A percentile compares a stretch with the other conserved stretches of the same genome.
These are phyloP conservation scores for Ehretia macrophylla DNA, from an alignment of 257 asterid genomes.

Conservation along the genomic window DNA sequence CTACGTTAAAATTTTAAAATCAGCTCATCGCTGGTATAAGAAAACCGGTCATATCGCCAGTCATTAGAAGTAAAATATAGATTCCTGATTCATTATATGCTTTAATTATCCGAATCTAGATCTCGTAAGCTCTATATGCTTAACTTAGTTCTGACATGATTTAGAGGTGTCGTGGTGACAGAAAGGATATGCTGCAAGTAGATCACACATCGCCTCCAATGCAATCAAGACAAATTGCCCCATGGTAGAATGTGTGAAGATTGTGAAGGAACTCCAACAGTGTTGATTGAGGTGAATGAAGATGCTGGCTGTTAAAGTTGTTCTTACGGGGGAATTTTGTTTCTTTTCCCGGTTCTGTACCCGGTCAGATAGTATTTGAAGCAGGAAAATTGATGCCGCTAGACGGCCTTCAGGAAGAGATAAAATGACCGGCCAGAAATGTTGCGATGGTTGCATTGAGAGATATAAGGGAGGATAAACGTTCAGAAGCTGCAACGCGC, in stretches of 20 bases:
- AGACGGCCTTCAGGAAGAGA: too few relatives aligned
- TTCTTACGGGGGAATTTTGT: too few relatives aligned
- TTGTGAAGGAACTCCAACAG: conserved; percentile 51
- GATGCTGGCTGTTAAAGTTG: too few relatives aligned
- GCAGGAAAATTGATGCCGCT: too few relatives aligned
- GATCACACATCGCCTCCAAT: conserved; percentile 69
- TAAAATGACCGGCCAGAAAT: too few relatives aligned
- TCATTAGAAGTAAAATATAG: background rate
- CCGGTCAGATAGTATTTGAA: too few relatives aligned
- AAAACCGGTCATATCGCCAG: too few relatives aligned
- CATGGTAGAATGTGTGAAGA: conserved; percentile 64
- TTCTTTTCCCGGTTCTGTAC: too few relatives aligned
- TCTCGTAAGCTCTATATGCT: background rate
- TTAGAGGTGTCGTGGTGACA: conserved; percentile 17
- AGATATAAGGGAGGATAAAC: too few relatives aligned
- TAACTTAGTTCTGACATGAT: background rate
- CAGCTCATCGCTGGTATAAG: background rate
- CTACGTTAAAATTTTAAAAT: background rate
- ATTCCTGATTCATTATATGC: background rate
- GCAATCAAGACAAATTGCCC: conserved; percentile 88
- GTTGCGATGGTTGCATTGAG: too few relatives aligned
- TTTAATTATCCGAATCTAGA: background rate
- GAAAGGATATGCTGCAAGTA: conserved; percentile 69
- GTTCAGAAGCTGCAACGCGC: too few relatives aligned
- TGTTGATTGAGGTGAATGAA: background rate